Evolutionary conservation across 768 basidiomycete genomes (phyloP), one percentile per base, ranked within the genome.

Genomic region (Leccinellum albellum): DNA sequence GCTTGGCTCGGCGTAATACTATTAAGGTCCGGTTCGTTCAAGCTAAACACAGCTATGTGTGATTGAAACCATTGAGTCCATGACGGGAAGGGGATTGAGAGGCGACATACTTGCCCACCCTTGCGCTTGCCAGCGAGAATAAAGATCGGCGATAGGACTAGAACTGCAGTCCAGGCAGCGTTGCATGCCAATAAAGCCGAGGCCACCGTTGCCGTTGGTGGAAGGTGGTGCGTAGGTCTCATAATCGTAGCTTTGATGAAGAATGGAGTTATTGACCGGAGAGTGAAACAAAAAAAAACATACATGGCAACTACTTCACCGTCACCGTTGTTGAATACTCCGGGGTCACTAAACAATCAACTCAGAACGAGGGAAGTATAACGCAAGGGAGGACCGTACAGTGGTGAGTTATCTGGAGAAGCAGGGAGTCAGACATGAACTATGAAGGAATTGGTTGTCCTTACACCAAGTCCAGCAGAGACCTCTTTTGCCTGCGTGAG

Each of bases 161-260:
- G 74, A 75, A 54, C 21, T 54, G n/a, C 74, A 75, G 45, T 76
- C 73, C 6, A 64, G 50, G 54, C 73, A 76, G 9, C 70, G 73
- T 53, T 75, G 75, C 74, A 69, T 76, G 12, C 74, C 74, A 6
- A 75, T 73, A 60, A 76, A 75, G 5, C 64, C 66, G 12, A 75
- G 70, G 8, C 75, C 74, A 2, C 74, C 74, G 6, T 60, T 62
- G 1, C 74, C 75, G 44, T 74, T 74, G 13, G 66, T 67, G 31
- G 74, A 75, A 5, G 68, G 62, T 6, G 74, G 74, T 9, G 57
- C 33, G 40, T 66, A 71, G 15, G 75, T 76, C 54, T 76, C 74
- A 35, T 67, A 75, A 57, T 75, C 74, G 51, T 76, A 76, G 46
- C 74, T 76, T 40, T 9, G 9, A 45, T 24, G 3, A 28, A 47